These are phyloP conservation scores for Tolypocladium inflatum DNA, from an alignment of 2,329 filamentous ascomycete genomes.

Conservation along the genomic window DNA sequence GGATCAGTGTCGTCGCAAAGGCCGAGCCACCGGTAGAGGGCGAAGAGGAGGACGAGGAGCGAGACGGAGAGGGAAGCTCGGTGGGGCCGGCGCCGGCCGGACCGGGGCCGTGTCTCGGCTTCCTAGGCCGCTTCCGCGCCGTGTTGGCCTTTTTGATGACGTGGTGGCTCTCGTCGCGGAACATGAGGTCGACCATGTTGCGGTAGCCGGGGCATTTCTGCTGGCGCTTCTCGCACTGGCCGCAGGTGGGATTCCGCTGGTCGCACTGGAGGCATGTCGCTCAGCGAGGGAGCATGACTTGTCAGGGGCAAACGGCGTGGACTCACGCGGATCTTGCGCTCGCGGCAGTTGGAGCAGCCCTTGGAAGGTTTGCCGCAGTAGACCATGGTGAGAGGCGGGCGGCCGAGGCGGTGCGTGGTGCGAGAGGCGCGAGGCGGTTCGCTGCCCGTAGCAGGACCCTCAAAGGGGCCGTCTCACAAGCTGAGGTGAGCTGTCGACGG, in stretches of 20 bases:
- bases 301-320: neutral
- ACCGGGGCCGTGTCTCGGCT: slow-evolving; percentile 7
- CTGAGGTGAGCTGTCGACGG: neutral
- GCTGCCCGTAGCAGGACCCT: neutral
- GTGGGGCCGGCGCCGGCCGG: neutral
- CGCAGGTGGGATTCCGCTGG: slow-evolving; percentile 39
- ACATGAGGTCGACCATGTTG: slow-evolving; percentile 46
- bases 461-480: neutral
- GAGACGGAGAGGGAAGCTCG: neutral
- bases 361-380: slow-evolving; percentile 50
- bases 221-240: slow-evolving; percentile 44
- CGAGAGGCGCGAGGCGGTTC: neutral
- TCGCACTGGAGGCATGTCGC: slow-evolving; percentile 33
- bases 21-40: neutral
- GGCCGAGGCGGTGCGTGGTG: neutral
- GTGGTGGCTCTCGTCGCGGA: slow-evolving; percentile 46
- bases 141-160: slow-evolving; percentile 42
- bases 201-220: slow-evolving; percentile 45
- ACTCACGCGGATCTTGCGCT: slow-evolving; percentile 47
- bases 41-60: slow-evolving; percentile 1
- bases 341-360: slow-evolving; percentile 45
- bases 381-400: slow-evolving; percentile 30
- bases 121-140: slow-evolving; percentile 14
- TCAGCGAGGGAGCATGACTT: slow-evolving; percentile 3
- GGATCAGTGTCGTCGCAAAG: neutral